Evolutionary conservation across 2,329 filamentous ascomycete genomes (phyloP), one percentile per base, ranked within the genome.

Genomic region (Botrytis medusae): DNA sequence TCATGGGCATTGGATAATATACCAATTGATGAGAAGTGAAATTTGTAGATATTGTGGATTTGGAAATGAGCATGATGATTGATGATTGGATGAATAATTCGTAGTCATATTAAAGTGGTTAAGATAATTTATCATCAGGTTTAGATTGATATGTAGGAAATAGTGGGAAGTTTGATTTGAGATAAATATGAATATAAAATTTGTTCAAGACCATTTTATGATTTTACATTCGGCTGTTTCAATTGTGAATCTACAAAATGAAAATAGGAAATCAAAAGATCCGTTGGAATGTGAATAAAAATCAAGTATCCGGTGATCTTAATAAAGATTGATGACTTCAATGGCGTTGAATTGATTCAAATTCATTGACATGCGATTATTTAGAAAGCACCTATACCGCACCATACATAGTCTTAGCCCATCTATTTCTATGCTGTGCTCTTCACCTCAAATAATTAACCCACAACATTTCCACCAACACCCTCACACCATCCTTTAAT

Each of bases 401-500:
- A 51, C 25, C 4, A n/a, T 10, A n/a, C n/a, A 12, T 51, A 51
- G 25, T 10, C 10, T 25, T 2, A 51, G 48, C 1, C 48, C 25
- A 14, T n/a, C 48, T n/a, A 7, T 51, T n/a, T 25, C 48, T n/a
- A 14, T 7, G n/a, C 25, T 29, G 2, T 54, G 2, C 16, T 14
- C n/a, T 29, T 6, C 20, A 46, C 9, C 32, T 18, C 29, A 8
- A 48, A 2, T 2, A 75, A 34, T 69, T 34, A 22, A 76, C 75
- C 32, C 74, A 20, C 63, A n/a, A 65, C 20, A 75, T 78, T 79
- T 40, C 32, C 72, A 22, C 74, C 51, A 74, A 73, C 61, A 81
- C 85, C 72, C 74, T 78, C 42, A 79, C 69, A 80, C 80, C 84
- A 86, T 1, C 76, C 82, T 76, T 87, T 86, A 16, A 88, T 80